Base-by-base conservation (phyloP, 306 rosid genomes). In the Citrullus amarus region DNA sequence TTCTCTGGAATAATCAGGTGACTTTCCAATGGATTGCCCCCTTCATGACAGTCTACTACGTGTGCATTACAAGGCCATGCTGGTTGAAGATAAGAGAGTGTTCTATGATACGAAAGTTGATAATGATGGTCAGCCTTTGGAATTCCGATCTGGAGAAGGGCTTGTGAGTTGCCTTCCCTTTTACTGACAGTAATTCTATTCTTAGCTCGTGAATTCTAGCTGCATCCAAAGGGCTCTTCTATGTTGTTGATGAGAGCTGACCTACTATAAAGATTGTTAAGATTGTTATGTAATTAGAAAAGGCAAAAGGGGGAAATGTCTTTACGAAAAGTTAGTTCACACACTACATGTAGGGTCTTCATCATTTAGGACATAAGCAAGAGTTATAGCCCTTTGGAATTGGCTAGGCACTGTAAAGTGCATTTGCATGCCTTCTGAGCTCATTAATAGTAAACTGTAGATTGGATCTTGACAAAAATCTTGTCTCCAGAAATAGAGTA, bases 21-120 rank as follows among this genome's bases (percentile, higher is more conserved):
- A 96, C 6, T 96, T 96, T 84, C 99, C 93, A 16, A 96, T 96
- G 99, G 99, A 96, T 83, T 96, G 98, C 85, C 98, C 98, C 71
- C 99, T 96, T 79, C 97, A 96, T n/a, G 98, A 96, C 85, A 96
- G 97, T 82, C 89, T 90, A 51, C 89, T 92, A 61, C 88, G 80
- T 5, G 93, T 96, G 56, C 99, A 92, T 84, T 96, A 90, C 89
- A 91, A 96, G 94, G 99, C 96, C 75, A 90, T 87, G 86, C 80
- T 88, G 74, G 67, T 82, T 57, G 92, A 88, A 77, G 91, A 87
- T 84, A 92, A 89, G 65, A 86, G 75, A 56, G 83, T 88, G 75
- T 96, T 96, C 80, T 91, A 83, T 75, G 97, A 96, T 83, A 90
- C 99, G 53, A 91, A 91, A 85, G 88, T 87, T 78, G 90, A 92